Evolutionary conservation across 1,139 yeast species (phyloP), one percentile per base, ranked within the genome.

Genomic region (Sugiyamaella japonica): DNA sequence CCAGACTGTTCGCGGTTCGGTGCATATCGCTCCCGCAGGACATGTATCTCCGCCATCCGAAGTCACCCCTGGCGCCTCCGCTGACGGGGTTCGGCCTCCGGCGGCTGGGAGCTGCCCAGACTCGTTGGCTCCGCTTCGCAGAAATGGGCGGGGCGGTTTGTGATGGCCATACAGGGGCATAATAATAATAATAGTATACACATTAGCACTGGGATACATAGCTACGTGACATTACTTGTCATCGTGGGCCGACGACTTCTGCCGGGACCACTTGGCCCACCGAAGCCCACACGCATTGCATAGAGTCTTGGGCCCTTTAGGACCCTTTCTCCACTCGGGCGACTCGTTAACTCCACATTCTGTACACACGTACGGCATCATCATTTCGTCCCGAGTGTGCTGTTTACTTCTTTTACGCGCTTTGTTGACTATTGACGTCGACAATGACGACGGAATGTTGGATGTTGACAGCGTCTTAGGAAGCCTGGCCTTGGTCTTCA

Each of bases 281-380:
- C 82, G 79, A 56, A 83, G 74, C 0, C 88, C 88, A 67, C 88
- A 83, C 1, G 86, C 86, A 63, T 82, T 82, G 68, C 87, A 82
- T 57, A 82, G 72, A 0, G 86, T 82, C 60, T 84, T 75, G 13
- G 83, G 83, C 0, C 86, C 86, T 54, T 77, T 77, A 3, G 86
- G 87, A 1, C 87, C 87, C 59, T 83, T 73, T 59, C 87, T 73
- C 87, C 87, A 82, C 62, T 82, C 86, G 4, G 86, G 86, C 4
- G 85, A 80, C 62, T 82, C 84, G 3, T 82, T 79, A 25, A 83
- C 81, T n/a, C 85, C 86, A 65, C 88, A 83, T 58, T 74, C 76
- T 17, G 61, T 51, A 48, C 66, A 62, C 25, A 60, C 58, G 42
- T 58, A 57, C 32, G 57, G 48, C 34, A 48, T 45, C 45, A 51